Conservation (phyloP, 768 basidiomycete genomes). For the Lanmaoa rubissima region DNA sequence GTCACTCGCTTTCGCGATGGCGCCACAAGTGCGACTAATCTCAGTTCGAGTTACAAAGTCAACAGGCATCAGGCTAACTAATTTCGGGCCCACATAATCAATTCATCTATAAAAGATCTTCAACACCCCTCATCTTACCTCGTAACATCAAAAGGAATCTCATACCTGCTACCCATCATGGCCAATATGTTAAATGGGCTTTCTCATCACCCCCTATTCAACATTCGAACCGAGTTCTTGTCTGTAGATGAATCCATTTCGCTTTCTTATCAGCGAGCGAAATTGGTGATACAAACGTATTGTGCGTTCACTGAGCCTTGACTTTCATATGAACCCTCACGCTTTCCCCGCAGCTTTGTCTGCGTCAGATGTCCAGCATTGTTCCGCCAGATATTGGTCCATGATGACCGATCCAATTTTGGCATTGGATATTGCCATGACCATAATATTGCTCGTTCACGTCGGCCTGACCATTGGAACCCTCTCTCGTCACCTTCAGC, state of each 20-base stretch:
- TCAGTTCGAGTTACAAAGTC: too few relatives aligned
- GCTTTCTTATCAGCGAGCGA: slow-evolving; percentile 50
- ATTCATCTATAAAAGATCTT: too few relatives aligned
- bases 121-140: too few relatives aligned
- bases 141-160: too few relatives aligned
- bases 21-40: too few relatives aligned
- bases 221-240: slow-evolving; percentile 42
- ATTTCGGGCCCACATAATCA: too few relatives aligned
- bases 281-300: slow-evolving; percentile 48
- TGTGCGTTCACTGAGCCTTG: slow-evolving; percentile 31
- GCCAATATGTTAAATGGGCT: slow-evolving; percentile 11
- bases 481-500: slow-evolving; percentile 46
- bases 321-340: not conserved
- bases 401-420: slow-evolving; percentile 54
- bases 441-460: slow-evolving; percentile 52
- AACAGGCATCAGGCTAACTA: too few relatives aligned
- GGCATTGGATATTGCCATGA: slow-evolving; percentile 50
- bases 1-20: too few relatives aligned
- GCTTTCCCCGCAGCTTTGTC: slow-evolving; percentile 27
- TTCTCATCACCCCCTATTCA: slow-evolving; percentile 45
- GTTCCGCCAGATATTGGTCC: slow-evolving; percentile 50
- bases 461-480: slow-evolving; percentile 55
- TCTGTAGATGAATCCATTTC: slow-evolving; percentile 45
- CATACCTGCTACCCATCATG: not conserved
- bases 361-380: slow-evolving; percentile 46